Conservation (phyloP, 2,329 filamentous ascomycete species). For the Fusarium incarnatum region DNA sequence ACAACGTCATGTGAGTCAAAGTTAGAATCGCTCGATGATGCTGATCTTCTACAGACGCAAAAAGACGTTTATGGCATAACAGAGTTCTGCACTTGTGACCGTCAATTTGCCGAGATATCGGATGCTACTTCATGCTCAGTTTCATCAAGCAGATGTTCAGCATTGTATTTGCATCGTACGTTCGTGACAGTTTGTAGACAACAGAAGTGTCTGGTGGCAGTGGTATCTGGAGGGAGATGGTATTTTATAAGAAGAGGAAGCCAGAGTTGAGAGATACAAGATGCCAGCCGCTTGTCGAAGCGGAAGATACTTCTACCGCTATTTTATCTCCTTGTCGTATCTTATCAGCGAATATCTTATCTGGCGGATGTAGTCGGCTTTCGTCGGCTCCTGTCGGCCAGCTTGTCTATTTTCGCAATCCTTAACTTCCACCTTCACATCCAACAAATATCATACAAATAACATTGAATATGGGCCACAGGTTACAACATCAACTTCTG, state of each 20-base stretch:
- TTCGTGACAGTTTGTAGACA: neutral
- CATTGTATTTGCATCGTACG: neutral
- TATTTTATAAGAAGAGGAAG: neutral
- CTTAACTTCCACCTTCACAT: too few species aligned
- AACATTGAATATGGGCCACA: too few species aligned
- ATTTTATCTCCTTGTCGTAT: rapidly evolving
- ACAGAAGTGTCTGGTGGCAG: too few species aligned
- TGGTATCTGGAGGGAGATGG: neutral
- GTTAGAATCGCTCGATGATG: neutral
- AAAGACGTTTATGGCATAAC: neutral
- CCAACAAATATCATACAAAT: rapidly evolving
- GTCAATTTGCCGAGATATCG: neutral
- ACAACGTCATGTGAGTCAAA: neutral
- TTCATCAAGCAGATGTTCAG: neutral
- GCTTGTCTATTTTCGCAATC: too few species aligned
- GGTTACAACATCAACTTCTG: neutral
- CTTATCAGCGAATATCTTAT: neutral
- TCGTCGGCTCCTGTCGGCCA: neutral
- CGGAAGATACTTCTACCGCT: neutral
- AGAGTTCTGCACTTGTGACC: neutral
- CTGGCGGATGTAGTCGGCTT: neutral
- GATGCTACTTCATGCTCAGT: neutral
- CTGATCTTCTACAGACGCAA: neutral
- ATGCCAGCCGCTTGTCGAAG: neutral
- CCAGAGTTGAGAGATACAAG: neutral